Evolutionary conservation across 2,329 filamentous ascomycete genomes (phyloP).

Genomic region (Lecanicillium sp.): DNA sequence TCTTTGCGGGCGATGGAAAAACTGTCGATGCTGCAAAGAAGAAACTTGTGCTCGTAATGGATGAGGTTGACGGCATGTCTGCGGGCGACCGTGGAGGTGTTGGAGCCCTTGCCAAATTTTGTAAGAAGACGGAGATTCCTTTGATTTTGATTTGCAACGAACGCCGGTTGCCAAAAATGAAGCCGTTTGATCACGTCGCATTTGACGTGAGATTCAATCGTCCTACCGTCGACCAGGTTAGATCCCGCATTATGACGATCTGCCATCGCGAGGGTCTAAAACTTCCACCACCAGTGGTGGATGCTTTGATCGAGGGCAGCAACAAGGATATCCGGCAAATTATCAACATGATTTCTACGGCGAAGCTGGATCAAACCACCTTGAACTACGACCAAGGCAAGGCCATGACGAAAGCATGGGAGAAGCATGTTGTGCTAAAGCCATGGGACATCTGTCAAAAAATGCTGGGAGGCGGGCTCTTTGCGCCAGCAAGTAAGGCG

Average conservation of each 20-base stretch:
- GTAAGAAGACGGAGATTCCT: slow-evolving; percentile 89
- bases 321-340: slow-evolving; percentile 95
- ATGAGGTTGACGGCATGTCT: slow-evolving; percentile 98
- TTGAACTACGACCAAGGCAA: slow-evolving; percentile 85
- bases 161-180: slow-evolving; percentile 90
- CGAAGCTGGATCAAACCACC: slow-evolving; percentile 74
- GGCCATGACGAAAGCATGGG: slow-evolving; percentile 94
- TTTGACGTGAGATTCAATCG: slow-evolving; percentile 82
- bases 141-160: slow-evolving; percentile 99
- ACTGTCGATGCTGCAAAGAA: slow-evolving; percentile 75
- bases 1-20: slow-evolving; percentile 78
- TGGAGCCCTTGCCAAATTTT: slow-evolving; percentile 85
- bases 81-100: slow-evolving; percentile 94
- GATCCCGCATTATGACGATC: slow-evolving; percentile 89
- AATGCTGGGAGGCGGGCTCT: slow-evolving; percentile 81
- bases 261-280: slow-evolving; percentile 87
- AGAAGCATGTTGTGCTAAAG: slow-evolving; percentile 94
- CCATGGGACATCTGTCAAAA: slow-evolving; percentile 97
- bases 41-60: slow-evolving; percentile 95
- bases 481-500: slow-evolving; percentile 71
- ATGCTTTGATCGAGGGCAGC: slow-evolving; percentile 90
- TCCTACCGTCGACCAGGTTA: slow-evolving; percentile 84
- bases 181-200: slow-evolving; percentile 83
- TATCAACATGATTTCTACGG: slow-evolving; percentile 96
- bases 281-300: slow-evolving; percentile 73